These are phyloP conservation scores for Dendrobium chrysotoxum DNA, from an alignment of 106 monocot genomes.

Conservation along the genomic window DNA sequence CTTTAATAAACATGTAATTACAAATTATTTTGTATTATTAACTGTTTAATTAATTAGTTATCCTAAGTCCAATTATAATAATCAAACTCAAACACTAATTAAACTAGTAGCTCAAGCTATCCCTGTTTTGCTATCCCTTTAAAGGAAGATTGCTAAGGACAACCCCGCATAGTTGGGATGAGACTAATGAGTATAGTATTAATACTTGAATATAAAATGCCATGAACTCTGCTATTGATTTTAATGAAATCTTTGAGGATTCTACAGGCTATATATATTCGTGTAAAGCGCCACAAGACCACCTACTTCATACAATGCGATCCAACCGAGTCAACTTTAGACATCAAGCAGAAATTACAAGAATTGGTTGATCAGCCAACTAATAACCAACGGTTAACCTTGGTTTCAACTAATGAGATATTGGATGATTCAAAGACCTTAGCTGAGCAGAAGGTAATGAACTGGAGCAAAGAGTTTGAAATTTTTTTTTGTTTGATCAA, in stretches of 20 bases:
- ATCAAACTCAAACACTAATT: not conserved
- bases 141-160: not conserved
- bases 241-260: not conserved
- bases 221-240: not conserved
- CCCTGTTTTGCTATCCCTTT: not conserved
- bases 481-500: not conserved
- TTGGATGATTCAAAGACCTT: conserved; percentile 88
- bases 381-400: conserved; percentile 52
- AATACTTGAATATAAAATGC: not conserved
- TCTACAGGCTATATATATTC: conserved; percentile 89
- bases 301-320: conserved; percentile 97
- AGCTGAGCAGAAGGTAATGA: conserved; percentile 82
- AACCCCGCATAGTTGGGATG: not conserved
- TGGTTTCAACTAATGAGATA: conserved; percentile 56
- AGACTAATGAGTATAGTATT: not conserved
- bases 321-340: conserved; percentile 77
- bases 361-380: conserved; percentile 55
- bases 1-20: not conserved
- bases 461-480: not conserved
- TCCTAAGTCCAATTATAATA: not conserved
- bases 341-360: conserved; percentile 86
- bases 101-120: not conserved
- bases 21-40: not conserved
- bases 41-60: not conserved
- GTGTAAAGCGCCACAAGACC: conserved; percentile 85